Conservation (phyloP, 805 yeast genomes). For the Candida jianshihensis region DNA sequence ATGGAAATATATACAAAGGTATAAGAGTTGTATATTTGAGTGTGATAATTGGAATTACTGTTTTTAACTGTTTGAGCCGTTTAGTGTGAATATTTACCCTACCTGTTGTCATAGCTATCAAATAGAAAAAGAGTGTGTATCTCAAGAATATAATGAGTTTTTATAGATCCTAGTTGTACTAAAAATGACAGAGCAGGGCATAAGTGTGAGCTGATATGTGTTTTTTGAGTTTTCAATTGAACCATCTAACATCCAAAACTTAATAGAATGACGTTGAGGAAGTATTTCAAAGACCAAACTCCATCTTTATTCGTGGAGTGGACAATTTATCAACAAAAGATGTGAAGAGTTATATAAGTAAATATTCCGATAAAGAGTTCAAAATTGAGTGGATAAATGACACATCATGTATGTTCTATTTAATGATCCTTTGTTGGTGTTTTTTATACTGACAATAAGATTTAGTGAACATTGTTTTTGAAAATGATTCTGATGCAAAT, state of each 20-base stretch:
- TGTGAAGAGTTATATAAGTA: constrained; percentile 14
- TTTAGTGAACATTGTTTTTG: constrained; percentile 19
- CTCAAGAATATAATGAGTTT: too few species aligned
- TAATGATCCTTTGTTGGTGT: not conserved
- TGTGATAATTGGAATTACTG: too few species aligned
- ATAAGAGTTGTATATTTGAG: too few species aligned
- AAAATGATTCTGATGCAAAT: constrained; percentile 13
- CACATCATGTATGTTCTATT: constrained; percentile 11
- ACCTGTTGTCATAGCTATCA: too few species aligned
- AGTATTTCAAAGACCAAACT: constrained; percentile 14
- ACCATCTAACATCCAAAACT: not conserved
- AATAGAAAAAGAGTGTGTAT: too few species aligned
- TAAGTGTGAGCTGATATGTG: too few species aligned
- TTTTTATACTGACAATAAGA: constrained; percentile 1
- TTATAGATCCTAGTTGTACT: too few species aligned
- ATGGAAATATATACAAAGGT: too few species aligned
- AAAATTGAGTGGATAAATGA: constrained; percentile 24
- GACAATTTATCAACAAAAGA: constrained; percentile 21
- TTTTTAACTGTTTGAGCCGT: too few species aligned
- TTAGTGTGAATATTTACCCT: too few species aligned
- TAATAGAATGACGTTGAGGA: too few species aligned
- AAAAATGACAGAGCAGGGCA: too few species aligned
- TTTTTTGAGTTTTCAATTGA: not conserved
- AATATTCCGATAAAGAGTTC: constrained; percentile 11
- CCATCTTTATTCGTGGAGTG: constrained; percentile 20